Evolutionary conservation across 2,329 filamentous ascomycete genomes (phyloP).

Genomic region (Fusarium udum): DNA sequence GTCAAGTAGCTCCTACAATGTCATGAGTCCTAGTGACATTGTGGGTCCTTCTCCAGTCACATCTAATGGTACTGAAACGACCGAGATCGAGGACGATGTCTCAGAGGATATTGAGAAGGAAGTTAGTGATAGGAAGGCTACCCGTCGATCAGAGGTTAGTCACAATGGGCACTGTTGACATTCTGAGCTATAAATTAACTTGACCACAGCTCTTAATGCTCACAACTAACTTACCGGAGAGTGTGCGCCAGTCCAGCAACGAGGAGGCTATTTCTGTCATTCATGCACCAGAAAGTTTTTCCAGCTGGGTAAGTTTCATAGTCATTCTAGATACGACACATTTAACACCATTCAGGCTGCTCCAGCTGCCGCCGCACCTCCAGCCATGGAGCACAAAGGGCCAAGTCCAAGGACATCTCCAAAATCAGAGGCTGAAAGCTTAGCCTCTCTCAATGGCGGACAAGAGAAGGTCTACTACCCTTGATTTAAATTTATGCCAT

Average conservation of each 20-base stretch:
- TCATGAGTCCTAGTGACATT: conserved; percentile 72
- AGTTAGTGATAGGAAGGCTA: conserved; percentile 12
- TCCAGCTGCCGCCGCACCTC: conserved; percentile 45
- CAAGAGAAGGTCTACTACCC: conserved; percentile 38
- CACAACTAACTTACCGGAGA: conserved; percentile 65
- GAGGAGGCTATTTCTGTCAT: conserved; percentile 91
- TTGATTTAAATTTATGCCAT: neutral
- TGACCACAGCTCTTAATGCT: conserved; percentile 59
- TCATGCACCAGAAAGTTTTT: conserved; percentile 86
- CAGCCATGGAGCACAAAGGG: conserved; percentile 46
- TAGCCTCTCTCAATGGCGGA: conserved; percentile 36
- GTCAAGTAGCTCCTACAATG: conserved; percentile 60
- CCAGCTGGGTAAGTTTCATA: conserved; percentile 72
- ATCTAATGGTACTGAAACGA: conserved; percentile 83
- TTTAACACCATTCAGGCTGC: conserved; percentile 53
- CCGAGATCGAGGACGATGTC: conserved; percentile 83
- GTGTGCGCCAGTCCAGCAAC: conserved; percentile 66
- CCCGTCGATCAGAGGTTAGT: conserved; percentile 47
- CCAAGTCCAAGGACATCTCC: conserved; percentile 51
- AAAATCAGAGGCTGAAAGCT: conserved; percentile 49
- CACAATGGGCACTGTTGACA: neutral
- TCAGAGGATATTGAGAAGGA: conserved; percentile 65
- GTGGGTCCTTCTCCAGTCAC: conserved; percentile 86
- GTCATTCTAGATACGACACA: neutral
- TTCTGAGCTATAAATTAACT: conserved; percentile 25